Evolutionary conservation across 2,329 filamentous ascomycete species (phyloP), one percentile per base, ranked within the genome.

Genomic region (Ceratocystis destructans): DNA sequence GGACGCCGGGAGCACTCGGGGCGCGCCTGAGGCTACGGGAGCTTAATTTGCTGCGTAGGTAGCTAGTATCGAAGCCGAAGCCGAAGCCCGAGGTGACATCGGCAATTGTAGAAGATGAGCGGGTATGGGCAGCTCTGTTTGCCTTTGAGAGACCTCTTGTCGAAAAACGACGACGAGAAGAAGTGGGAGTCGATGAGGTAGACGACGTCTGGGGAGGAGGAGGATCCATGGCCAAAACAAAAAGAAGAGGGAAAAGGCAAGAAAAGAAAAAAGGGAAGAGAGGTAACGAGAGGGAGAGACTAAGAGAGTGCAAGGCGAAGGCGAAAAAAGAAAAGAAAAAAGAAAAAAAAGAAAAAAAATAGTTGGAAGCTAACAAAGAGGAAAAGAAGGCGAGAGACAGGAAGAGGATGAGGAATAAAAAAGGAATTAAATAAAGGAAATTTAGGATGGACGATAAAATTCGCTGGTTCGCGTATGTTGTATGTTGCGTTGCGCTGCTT

Each of bases 31-130:
- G 78, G 74, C 82, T 85, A 72, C 81, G 80, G 70, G 83, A 84
- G 80, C 83, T 86, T 75, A 80, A 80, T 79, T 84, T 81, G 78
- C 81, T 85, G 75, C 80, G 78, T 71, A 85, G 76, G 70, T 81
- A 84, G 72, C 77, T 77, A 75, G 79, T 76, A 77, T 84, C 82
- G 76, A 79, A 77, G 70, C 69, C 80, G 76, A 80, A 75, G 73
- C 76, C 78, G 72, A 77, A 78, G 62, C 76, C 79, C 69, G 79
- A 77, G 70, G 76, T 75, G 72, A 81, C 77, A 69, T 78, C 76
- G 70, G 64, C 66, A 46, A 65, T 44, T 17, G 66, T 68, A 20
- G 66, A 68, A 12, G 66, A 68, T 17, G 66, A 68, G 46, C 66
- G 66, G 37, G 63, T 61, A 37, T 68, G 66, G 44, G 66, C 65